phyloP scores from a whole-genome alignment of 192 early-diverging fungal genomes.

The Umbelopsis sp. region DNA sequence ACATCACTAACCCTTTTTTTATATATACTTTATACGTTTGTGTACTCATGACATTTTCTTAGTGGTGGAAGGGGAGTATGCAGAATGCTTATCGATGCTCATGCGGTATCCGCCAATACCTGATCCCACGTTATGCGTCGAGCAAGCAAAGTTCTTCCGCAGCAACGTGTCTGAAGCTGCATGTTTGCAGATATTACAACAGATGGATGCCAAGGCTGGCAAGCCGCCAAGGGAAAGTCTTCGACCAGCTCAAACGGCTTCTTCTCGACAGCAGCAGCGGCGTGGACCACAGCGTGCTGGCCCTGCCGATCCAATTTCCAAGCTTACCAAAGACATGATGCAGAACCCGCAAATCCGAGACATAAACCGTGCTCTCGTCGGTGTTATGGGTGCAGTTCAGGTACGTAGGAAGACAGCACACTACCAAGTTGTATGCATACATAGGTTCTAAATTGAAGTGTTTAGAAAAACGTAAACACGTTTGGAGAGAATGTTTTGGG shows the following conservation, averaged over 20 bases:
- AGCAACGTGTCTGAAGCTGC: conserved; percentile 54
- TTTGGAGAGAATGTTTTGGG: conserved; percentile 42
- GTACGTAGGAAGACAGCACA: conserved; percentile 17
- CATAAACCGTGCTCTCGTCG: conserved; percentile 57
- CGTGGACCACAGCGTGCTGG: neutral
- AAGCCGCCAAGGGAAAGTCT: conserved; percentile 36
- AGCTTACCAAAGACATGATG: conserved; percentile 55
- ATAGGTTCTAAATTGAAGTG: neutral
- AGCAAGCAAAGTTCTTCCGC: conserved; percentile 69
- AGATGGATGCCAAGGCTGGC: conserved; percentile 54
- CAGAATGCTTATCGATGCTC: conserved; percentile 62
- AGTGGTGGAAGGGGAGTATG: conserved; percentile 67
- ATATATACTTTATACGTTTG: neutral
- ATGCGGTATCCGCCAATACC: conserved; percentile 63
- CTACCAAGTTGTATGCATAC: neutral
- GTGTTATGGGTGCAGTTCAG: conserved; percentile 48
- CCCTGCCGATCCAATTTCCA: conserved; percentile 21
- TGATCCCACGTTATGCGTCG: conserved; percentile 53
- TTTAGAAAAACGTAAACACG: conserved; percentile 40
- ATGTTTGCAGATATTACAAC: conserved; percentile 55
- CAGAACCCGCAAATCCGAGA: conserved; percentile 53
- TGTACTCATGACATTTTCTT: neutral
- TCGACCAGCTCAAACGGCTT: neutral
- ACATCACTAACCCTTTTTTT: too few species aligned
- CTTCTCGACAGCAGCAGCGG: conserved; percentile 11